Percentiles rank a stretch among this genome's conserved stretches.
These are phyloP conservation scores for Fusarium papillatum DNA, from an alignment of 2,329 filamentous ascomycete genomes.

Conservation along the genomic window DNA sequence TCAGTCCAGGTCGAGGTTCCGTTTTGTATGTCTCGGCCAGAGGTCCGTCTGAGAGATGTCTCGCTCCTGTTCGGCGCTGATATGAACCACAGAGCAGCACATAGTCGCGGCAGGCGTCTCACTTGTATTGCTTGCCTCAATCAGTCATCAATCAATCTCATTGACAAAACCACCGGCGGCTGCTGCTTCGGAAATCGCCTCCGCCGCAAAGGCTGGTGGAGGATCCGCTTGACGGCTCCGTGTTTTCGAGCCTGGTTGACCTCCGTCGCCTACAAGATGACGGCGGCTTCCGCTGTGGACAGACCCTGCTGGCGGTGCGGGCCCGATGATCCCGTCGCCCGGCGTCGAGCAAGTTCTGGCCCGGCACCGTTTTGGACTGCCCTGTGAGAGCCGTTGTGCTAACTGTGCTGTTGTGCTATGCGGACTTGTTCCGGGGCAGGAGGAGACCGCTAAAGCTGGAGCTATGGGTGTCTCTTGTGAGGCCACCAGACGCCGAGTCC, in stretches of 20 bases:
- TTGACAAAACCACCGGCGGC: conserved; percentile 24
- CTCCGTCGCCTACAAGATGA: conserved; percentile 30
- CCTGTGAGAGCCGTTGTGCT: conserved; percentile 14
- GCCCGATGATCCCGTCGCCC: conserved; percentile 37
- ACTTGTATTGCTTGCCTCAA: conserved; percentile 17
- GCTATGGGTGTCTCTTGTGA: conserved; percentile 18
- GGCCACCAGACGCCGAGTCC: conserved; percentile 26
- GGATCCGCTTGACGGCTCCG: conserved; percentile 42
- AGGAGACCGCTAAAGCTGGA: conserved; percentile 14
- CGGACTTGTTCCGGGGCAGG: conserved; percentile 33
- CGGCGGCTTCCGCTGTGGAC: conserved; percentile 36
- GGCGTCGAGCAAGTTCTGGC: conserved; percentile 21
- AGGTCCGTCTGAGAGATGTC: conserved; percentile 17
- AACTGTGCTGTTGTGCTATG: conserved; percentile 24
- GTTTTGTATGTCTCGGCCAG: conserved; percentile 8
- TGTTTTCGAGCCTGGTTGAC: conserved; percentile 19
- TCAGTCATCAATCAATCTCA: conserved; percentile 20
- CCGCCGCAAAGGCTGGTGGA: conserved; percentile 28
- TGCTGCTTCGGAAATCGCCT: conserved; percentile 30
- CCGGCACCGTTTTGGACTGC: conserved; percentile 26
- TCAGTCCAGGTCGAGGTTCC: conserved; percentile 12
- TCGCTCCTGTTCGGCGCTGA: conserved; percentile 18
- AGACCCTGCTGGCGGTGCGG: conserved; percentile 39
- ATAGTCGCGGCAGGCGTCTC: conserved; percentile 21
- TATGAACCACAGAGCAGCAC: conserved; percentile 13